Base-by-base conservation (phyloP, 768 basidiomycete species). In the Russula emetica region DNA sequence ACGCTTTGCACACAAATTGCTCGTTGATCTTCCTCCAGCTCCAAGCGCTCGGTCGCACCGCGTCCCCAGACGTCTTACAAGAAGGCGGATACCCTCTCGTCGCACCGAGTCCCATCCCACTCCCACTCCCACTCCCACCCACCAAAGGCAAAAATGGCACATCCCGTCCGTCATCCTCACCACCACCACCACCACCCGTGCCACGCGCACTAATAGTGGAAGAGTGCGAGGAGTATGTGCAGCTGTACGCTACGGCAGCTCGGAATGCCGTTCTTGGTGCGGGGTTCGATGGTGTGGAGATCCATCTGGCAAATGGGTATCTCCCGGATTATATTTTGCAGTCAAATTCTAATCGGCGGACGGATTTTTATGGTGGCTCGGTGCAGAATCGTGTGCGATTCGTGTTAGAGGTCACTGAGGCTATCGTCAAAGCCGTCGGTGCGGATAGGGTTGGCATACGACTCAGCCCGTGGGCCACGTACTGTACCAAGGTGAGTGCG, bases 341-440 rank as follows among this genome's bases (percentile, higher is more conserved):
- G 66, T 64, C 71, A 42, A 67, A 66, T 11, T 52, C 70, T 45
- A 80, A 81, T 72, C 69, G 73, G 56, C 76, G 79, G 50, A 77
- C 75, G 42, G 79, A 80, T 73, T 69, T 72, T 61, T 83, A 79
- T 67, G 81, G 82, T 10, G 81, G 81, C 4, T 73, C 72, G 28
- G 67, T 79, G 49, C 77, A 79, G 69, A 80, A 81, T 71, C 75
- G 81, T n/a, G 66, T 70, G 1, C 72, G 78, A 6, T 78, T 82
- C 70, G 63, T 69, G 8, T 66, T 77, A 28, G 75, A 78, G 67
- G 72, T 78, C 59, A 67, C 76, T 26, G 71, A 76, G 26, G 77
- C 76, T 9, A 70, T 77, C 47, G 60, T 68, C 36, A 66, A 69
- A 5, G 76, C 76, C 16, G 70, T 78, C 57, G 79, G 79, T 5